These are phyloP conservation scores for Spathaspora sp. DNA, from an alignment of 805 yeast species.

Conservation along the genomic window DNA sequence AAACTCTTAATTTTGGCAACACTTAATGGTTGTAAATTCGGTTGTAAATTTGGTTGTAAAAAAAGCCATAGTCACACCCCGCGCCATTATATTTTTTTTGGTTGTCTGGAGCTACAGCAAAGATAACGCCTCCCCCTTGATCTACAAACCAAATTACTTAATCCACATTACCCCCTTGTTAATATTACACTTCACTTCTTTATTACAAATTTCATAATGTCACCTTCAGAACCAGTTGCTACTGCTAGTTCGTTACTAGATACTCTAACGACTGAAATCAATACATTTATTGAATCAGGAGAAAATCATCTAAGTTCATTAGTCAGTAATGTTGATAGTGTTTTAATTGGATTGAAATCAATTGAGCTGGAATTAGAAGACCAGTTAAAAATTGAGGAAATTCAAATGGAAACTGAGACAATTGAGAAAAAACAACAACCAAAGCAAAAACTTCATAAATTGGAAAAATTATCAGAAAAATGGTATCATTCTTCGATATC, in stretches of 20 bases:
- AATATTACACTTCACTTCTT: not conserved
- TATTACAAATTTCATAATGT: not conserved
- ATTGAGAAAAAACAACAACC: not conserved
- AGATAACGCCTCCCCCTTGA: not conserved
- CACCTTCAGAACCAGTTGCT: not conserved
- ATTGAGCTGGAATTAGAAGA: conserved; percentile 20
- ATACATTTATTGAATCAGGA: conserved; percentile 20
- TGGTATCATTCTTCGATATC: conserved; percentile 38
- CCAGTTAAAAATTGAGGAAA: conserved; percentile 9
- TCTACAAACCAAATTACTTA: not conserved
- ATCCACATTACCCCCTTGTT: too few species aligned
- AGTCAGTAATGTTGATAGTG: conserved; percentile 17
- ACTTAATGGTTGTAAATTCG: too few species aligned
- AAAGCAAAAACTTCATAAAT: not conserved
- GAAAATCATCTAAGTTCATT: conserved; percentile 15
- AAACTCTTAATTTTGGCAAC: too few species aligned
- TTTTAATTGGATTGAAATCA: conserved; percentile 20
- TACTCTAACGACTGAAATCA: conserved; percentile 24
- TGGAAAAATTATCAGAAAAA: conserved; percentile 15
- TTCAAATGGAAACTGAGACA: conserved; percentile 2
- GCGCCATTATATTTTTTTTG: not conserved
- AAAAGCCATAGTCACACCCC: too few species aligned
- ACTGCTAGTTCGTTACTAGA: conserved; percentile 17
- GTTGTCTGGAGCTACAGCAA: not conserved
- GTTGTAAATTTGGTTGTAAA: too few species aligned